Evolutionary conservation across 106 monocot species (phyloP).

Genomic region (Dioscorea zingiberensis): DNA sequence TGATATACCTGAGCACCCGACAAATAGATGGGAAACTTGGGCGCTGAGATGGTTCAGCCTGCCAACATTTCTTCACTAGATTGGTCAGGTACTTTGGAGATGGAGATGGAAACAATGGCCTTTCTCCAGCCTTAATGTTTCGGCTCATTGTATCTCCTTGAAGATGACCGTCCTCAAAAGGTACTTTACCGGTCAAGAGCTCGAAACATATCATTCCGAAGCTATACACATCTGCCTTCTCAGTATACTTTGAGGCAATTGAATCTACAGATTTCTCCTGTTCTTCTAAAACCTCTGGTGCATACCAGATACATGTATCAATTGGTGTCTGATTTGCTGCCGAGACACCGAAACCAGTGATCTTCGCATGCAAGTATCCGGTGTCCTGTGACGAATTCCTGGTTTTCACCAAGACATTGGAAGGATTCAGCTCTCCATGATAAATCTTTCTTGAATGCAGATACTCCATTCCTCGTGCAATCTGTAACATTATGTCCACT

Average conservation of each 20-base stretch:
- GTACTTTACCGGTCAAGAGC: slow-evolving; percentile 66
- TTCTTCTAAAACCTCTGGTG: slow-evolving; percentile 50
- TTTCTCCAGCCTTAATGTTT: slow-evolving; percentile 73
- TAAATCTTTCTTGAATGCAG: slow-evolving; percentile 43
- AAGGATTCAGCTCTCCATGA: slow-evolving; percentile 67
- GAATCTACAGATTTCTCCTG: slow-evolving; percentile 14
- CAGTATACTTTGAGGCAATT: slow-evolving; percentile 23
- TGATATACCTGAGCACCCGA: slow-evolving; percentile 64
- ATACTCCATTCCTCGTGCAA: slow-evolving; percentile 80
- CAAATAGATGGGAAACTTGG: slow-evolving; percentile 78
- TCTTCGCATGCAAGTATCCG: slow-evolving; percentile 44
- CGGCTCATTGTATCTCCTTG: slow-evolving; percentile 85
- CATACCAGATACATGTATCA: slow-evolving; percentile 53
- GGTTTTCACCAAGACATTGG: slow-evolving; percentile 47
- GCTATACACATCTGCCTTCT: slow-evolving; percentile 78
- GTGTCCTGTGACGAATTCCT: slow-evolving; percentile 25
- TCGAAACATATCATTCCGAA: slow-evolving; percentile 79
- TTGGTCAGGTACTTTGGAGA: slow-evolving; percentile 70
- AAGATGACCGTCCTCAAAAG: slow-evolving; percentile 80
- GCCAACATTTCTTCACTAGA: slow-evolving; percentile 81
- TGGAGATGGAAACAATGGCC: slow-evolving; percentile 74
- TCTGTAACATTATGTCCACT: slow-evolving; percentile 63
- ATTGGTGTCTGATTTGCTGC: background rate
- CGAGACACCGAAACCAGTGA: slow-evolving; percentile 32
- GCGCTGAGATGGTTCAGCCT: slow-evolving; percentile 54